Base-by-base conservation (phyloP, 2,329 filamentous ascomycete species). In the Cryphonectria nitschkei region DNA sequence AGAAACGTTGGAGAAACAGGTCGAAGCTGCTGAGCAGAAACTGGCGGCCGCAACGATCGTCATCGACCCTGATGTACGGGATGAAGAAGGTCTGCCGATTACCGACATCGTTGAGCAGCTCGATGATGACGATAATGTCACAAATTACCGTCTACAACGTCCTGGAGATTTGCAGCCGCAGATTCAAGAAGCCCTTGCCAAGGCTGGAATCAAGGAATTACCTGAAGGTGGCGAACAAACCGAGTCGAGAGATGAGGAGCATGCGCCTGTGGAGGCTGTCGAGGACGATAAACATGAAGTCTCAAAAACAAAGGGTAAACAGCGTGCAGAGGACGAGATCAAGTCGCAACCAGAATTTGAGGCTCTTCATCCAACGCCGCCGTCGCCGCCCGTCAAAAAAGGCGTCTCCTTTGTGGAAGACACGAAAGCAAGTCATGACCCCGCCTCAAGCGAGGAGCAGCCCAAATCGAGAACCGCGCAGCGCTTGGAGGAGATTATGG, bases 71-170 rank as follows among this genome's bases (percentile, higher is more conserved):
- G 89, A 90, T 68, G 84, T 86, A 61, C 84, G 84, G 67, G 89
- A 92, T 72, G 91, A 92, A 72, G 89, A 90, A 16, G 90, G 90
- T 0, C 83, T 94, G 67, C 93, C 94, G 0, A 88, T 98, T 71
- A 95, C 92, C 43, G 96, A 98, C 76, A 98, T 99, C 74, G 85
- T 94, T 68, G 96, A 99, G 81, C 90, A 97, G 82, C 84, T 98
- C 34, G 96, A 98, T 77, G 95, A 98, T 11, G 89, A 97, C 14
- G 96, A 91, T 69, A 96, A 97, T 76, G 87, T 98, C 4, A 81
- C 97, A 65, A 92, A 89, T 0, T 89, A 87, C 75, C 87, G 84
- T 69, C 82, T 92, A 41, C 88, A 89, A 52, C 88, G 83, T n/a
- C 92, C 94, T 0, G 91, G 90, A 8, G 88, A 91, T 67, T 83